Evolutionary conservation across 169 alveolate genomes (phyloP), one percentile per base, ranked within the genome.

Genomic region (Miamiensis avidus): DNA sequence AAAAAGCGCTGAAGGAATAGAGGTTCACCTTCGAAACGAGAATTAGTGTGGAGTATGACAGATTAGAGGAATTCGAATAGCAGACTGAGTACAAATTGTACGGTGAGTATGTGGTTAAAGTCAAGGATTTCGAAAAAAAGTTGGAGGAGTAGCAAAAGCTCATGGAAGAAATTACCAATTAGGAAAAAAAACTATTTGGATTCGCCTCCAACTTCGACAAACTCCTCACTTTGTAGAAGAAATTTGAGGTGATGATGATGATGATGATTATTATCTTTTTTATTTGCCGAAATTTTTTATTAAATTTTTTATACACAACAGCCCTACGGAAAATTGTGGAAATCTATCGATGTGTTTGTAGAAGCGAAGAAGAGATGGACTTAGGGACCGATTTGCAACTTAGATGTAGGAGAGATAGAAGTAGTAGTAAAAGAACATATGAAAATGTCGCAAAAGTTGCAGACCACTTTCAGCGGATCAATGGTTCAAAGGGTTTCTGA

Each of bases 1-100:
- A 95, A 85, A 89, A 93, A 73, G 82, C 82, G 74, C 83, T 91
- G n/a, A 84, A 75, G 74, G 90, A 92, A 84, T 91, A 92, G 88
- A 93, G 93, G 89, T 92, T 91, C 0, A 78, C 76, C 85, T 92
- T 95, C 78, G 97, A 95, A 76, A 86, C 83, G 76, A 90, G 90
- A 29, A 88, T 95, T 64, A 78, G 49, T 28, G 87, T 74, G 65
- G 85, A 82, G 29, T 91, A 87, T 49, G 91, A 90, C 29, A 93
- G 91, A 69, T 83, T 95, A 27, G 84, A 88, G 74, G 91, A 90
- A 81, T 83, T 91, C 81, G 95, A 91, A 75, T 84, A 83, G 1
- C 90, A 86, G 34, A 91, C 88, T 73, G 93, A 91, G 87, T 86
- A 84, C 65, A 82, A 82, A 30, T 87, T 88, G 82, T 89, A 89